Percentiles rank a stretch among this genome's conserved stretches.
Conservation (phyloP, 176 grass and related monocot species). For the Aegilops sharonensis region DNA sequence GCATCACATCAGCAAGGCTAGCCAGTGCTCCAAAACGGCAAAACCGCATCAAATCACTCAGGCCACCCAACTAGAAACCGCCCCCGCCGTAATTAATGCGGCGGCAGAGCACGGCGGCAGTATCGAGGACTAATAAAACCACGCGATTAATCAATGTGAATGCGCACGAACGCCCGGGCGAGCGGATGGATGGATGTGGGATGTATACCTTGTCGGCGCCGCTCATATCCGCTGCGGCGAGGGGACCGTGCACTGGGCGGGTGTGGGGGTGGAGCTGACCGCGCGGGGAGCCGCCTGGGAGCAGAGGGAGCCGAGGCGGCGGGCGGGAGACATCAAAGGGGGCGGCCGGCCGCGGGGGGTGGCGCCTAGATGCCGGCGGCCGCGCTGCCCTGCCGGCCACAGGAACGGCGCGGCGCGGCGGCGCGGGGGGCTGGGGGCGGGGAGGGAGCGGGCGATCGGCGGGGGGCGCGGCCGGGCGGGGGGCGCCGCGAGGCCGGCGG, state of each 20-base stretch:
- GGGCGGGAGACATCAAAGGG: slow-evolving; percentile 52
- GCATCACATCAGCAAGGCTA: neutral
- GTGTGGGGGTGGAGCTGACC: neutral
- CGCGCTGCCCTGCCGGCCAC: slow-evolving; percentile 9
- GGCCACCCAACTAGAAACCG: slow-evolving; percentile 23
- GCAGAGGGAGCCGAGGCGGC: slow-evolving; percentile 36
- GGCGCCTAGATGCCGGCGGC: neutral
- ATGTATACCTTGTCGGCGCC: slow-evolving; percentile 46
- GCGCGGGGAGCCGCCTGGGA: slow-evolving; percentile 12
- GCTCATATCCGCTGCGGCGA: slow-evolving; percentile 45
- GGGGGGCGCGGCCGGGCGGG: no score
- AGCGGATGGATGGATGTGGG: neutral
- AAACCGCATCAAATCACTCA: slow-evolving; percentile 4
- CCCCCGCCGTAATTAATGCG: neutral
- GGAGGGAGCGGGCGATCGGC: neutral
- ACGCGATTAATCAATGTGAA: slow-evolving; percentile 17
- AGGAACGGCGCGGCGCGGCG: neutral
- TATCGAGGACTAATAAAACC: neutral
- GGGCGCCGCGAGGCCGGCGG: neutral
- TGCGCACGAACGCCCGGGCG: neutral
- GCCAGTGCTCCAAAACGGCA: slow-evolving; percentile 17
- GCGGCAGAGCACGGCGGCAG: neutral
- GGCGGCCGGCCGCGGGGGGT: slow-evolving; percentile 1
- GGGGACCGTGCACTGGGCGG: neutral
- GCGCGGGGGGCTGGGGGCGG: neutral